phyloP scores from a whole-genome alignment of 2,329 filamentous ascomycete genomes.

The Trichoderma oligosporum region DNA sequence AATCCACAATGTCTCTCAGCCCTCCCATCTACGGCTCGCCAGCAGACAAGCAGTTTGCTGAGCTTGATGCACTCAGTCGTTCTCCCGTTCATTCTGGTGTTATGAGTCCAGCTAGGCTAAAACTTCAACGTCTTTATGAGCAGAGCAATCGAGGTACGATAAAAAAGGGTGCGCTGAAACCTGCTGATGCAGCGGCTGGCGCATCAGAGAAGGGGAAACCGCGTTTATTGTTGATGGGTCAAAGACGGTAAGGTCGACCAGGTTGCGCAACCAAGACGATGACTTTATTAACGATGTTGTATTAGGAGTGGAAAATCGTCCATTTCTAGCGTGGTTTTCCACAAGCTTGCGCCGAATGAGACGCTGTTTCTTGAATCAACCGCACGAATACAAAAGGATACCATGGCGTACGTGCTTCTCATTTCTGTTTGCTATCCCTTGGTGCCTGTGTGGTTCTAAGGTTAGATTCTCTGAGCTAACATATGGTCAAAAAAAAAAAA shows the following conservation, averaged over 20 bases:
- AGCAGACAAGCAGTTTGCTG: conserved; percentile 26
- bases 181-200: conserved; percentile 43
- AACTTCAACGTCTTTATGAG: conserved; percentile 58
- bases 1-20: conserved; percentile 33
- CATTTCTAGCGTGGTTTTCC: conserved; percentile 98
- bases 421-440: background rate
- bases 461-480: conserved; percentile 21
- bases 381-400: conserved; percentile 88
- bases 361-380: conserved; percentile 95
- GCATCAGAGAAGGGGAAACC: conserved; percentile 66
- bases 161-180: conserved; percentile 46
- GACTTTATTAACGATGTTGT: background rate
- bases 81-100: conserved; percentile 32
- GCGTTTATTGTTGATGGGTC: conserved; percentile 87
- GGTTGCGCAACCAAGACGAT: too few relatives aligned
- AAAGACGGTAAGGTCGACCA: conserved; percentile 67
- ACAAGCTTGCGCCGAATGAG: conserved; percentile 94
- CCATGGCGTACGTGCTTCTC: conserved; percentile 70
- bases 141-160: conserved; percentile 55
- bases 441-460: too few relatives aligned
- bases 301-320: conserved; percentile 93
- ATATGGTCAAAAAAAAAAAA: conserved; percentile 39
- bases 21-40: conserved; percentile 30
- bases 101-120: conserved; percentile 58
- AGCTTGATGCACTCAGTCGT: conserved; percentile 29